Evolutionary conservation across 2,329 filamentous ascomycete species (phyloP).

Genomic region (Fusarium sp.): DNA sequence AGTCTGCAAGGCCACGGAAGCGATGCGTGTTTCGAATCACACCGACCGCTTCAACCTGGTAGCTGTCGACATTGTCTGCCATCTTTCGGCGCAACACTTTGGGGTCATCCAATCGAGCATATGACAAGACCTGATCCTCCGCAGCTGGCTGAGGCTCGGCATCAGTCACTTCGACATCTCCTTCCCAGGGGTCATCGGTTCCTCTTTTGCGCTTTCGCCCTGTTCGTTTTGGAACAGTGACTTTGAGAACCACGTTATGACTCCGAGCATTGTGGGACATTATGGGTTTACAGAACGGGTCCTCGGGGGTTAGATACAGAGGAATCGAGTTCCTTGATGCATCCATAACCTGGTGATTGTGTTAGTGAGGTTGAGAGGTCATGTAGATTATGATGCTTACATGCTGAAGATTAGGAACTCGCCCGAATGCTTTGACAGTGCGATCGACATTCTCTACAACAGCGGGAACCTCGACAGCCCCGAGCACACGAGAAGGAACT

Average conservation of each 20-base stretch:
- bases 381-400: slow-evolving; percentile 42
- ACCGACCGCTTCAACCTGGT: slow-evolving; percentile 75
- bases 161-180: slow-evolving; percentile 50
- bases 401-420: slow-evolving; percentile 51
- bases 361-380: background rate
- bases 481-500: slow-evolving; percentile 49
- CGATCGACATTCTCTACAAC: slow-evolving; percentile 56
- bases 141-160: slow-evolving; percentile 19
- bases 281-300: slow-evolving; percentile 80
- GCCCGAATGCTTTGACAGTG: slow-evolving; percentile 54
- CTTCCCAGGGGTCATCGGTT: slow-evolving; percentile 70
- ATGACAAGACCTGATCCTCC: slow-evolving; percentile 51
- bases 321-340: slow-evolving; percentile 64
- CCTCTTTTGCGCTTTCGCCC: slow-evolving; percentile 86
- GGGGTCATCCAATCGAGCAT: slow-evolving; percentile 62
- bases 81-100: slow-evolving; percentile 68
- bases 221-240: slow-evolving; percentile 86
- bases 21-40: slow-evolving; percentile 82
- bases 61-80: slow-evolving; percentile 73
- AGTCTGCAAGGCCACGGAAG: slow-evolving; percentile 88
- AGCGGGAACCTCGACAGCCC: slow-evolving; percentile 56
- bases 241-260: slow-evolving; percentile 85
- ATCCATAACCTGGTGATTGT: slow-evolving; percentile 55
- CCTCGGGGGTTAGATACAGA: slow-evolving; percentile 81
- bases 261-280: slow-evolving; percentile 78